Evolutionary conservation across 2,329 filamentous ascomycete genomes (phyloP).

Genomic region (Trichoderma breve): DNA sequence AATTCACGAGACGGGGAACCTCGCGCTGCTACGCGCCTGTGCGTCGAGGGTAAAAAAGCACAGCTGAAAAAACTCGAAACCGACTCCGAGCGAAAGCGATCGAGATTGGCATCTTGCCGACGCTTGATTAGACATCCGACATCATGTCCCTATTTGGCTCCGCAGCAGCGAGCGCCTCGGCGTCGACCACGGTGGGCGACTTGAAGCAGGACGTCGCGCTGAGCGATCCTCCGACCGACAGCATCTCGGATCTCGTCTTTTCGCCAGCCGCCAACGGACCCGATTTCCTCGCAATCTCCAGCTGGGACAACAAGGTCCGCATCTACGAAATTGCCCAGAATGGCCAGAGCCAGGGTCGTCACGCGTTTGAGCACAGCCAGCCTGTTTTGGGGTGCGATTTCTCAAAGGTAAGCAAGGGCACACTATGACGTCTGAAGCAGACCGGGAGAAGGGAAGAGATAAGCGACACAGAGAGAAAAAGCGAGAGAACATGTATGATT

Average conservation of each 20-base stretch:
- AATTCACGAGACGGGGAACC: background rate
- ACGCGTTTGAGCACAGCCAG: conserved; percentile 79
- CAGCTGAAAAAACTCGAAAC: background rate
- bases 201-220: conserved; percentile 85
- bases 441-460: background rate
- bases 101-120: conserved; percentile 22
- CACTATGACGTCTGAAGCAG: background rate
- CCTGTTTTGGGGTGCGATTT: conserved; percentile 84
- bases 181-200: conserved; percentile 78
- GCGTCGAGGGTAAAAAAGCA: background rate
- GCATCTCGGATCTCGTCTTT: conserved; percentile 84
- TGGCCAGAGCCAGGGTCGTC: conserved; percentile 80
- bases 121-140: background rate
- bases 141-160: conserved; percentile 65
- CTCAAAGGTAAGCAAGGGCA: conserved; percentile 66
- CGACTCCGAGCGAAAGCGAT: background rate
- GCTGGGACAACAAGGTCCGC: conserved; percentile 97
- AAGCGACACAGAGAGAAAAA: background rate
- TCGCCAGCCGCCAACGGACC: conserved; percentile 56
- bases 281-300: conserved; percentile 85
- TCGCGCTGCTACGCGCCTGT: conserved; percentile 14
- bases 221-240: conserved; percentile 77
- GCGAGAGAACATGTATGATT: background rate
- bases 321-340: conserved; percentile 86
- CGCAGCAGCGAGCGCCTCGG: conserved; percentile 50